Evolutionary conservation across 805 yeast genomes (phyloP), one percentile per base, ranked within the genome.

Genomic region (Tetrapisispora iriomotensis): DNA sequence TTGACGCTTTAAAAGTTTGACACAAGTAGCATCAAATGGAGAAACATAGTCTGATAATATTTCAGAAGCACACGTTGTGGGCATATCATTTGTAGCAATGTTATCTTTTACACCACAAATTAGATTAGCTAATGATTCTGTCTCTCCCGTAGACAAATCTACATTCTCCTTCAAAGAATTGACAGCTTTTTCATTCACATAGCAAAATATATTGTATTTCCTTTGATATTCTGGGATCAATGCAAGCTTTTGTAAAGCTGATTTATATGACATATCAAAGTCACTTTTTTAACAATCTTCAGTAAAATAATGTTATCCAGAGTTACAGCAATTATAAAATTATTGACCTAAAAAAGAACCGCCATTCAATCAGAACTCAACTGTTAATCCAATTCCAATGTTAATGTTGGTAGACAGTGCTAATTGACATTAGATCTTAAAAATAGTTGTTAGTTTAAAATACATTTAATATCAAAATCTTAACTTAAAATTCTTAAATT

Each of bases 1-100:
- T 2, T 68, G 65, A 0, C 61, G 49, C 8, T 68, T 58, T n/a
- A 92, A 58, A 3, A 76, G 62, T 2, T 58, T 47, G 0, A 75
- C 75, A 2, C 79, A 82, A 0, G 96, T 84, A 10, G 96, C 82
- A 45, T 82, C 77, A 54, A 72, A 88, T 1, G 97, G 97, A 18
- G 94, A 77, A 3, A 48, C 52, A 55, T 82, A 92, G 29, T 63
- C 60, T 12, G 54, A 42, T 8, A 92, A 67, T 27, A 82, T 74
- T 29, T 62, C 56, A 0, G 97, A 88, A 0, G 81, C 81, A 50
- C 96, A 83, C 0, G 95, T 82, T 0, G 96, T 84, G 1, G 82
- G 74, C 30, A 71, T 70, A 10, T 69, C 70, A 7, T 54, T 61
- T 0, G 96, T 79, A 30, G 76, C 74, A 36, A 88, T 79, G 55